Base-by-base conservation (phyloP, 768 basidiomycete species). In the Neoboletus subvelutipes region DNA sequence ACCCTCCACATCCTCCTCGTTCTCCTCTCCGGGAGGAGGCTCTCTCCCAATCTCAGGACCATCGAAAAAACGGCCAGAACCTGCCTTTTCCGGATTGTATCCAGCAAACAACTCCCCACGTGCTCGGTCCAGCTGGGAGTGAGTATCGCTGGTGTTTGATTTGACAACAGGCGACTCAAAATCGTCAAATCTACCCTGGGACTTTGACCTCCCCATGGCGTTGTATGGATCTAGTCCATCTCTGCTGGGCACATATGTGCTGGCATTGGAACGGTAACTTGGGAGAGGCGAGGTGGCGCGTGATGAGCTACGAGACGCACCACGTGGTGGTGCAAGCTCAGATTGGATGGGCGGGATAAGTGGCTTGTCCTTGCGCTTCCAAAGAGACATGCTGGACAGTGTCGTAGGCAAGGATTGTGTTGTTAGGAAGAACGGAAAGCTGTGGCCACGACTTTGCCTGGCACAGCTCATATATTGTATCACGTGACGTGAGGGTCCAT, bases 1-100 rank as follows among this genome's bases (percentile, higher is more conserved):
- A 26, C 88, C 92, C 75, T 99, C 96, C 6, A 94, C 77, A 60
- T 94, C 94, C 57, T 94, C 92, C 1, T 93, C 91, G 50, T 83
- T 85, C 68, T 90, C 88, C 68, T 88, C 84, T 41, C 87, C 88
- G 17, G 83, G 78, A 48, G 77, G 62, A 36, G 83, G 81, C 34
- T 80, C 78, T 31, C 64, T 70, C 34, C 76, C 77, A 31, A 75
- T 56, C 22, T 62, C 67, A 9, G 85, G 84, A 0, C 84, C 87
- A 64, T 90, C 87, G 57, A 85, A 82, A 75, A 88, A 91, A 45
- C 88, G 77, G 22, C 84, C 83, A 26, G 86, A 82, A 28, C 82
- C 81, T 34, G 67, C 67, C 62, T 80, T 83, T 59, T 81, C 68
- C 1, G 86, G 79, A 43, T 87, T 84, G 69, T 85, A 87, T 12